These are phyloP conservation scores for Russula sp. DNA, from an alignment of 768 basidiomycete genomes.

Conservation along the genomic window DNA sequence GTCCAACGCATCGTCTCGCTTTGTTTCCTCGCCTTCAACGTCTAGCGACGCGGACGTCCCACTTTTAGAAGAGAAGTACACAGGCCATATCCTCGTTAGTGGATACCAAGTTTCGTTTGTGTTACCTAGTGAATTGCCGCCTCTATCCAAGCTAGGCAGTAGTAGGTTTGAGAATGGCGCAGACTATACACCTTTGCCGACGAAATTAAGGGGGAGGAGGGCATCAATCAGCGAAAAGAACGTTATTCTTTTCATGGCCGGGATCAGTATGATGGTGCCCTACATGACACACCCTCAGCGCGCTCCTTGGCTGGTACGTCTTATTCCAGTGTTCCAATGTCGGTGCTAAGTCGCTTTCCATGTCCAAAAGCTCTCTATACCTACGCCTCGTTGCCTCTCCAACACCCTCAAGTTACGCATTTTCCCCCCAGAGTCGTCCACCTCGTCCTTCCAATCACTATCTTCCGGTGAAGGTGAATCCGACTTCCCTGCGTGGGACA, in stretches of 20 bases:
- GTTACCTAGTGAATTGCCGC: slow-evolving; percentile 61
- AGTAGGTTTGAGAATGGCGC: slow-evolving; percentile 23
- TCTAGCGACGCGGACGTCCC: slow-evolving; percentile 35
- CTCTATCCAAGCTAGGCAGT: slow-evolving; percentile 28
- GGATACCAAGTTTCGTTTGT: slow-evolving; percentile 76
- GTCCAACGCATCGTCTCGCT: slow-evolving; percentile 36
- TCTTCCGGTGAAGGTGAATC: slow-evolving; percentile 64
- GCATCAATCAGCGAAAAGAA: slow-evolving; percentile 59
- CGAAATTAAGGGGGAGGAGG: slow-evolving; percentile 39
- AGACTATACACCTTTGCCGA: slow-evolving; percentile 25
- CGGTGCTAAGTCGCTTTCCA: slow-evolving; percentile 1
- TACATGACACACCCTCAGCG: slow-evolving; percentile 63
- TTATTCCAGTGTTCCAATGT: slow-evolving; percentile 4
- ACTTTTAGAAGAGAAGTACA: slow-evolving; percentile 63
- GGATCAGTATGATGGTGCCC: slow-evolving; percentile 73
- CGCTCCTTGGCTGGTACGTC: slow-evolving; percentile 65
- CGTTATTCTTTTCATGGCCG: slow-evolving; percentile 74
- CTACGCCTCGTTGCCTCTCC: slow-evolving; percentile 72
- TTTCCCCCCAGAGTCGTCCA: slow-evolving; percentile 53
- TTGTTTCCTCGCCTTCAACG: slow-evolving; percentile 39
- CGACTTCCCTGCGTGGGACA: slow-evolving; percentile 66
- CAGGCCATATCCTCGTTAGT: slow-evolving; percentile 72
- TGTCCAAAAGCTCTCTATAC: slow-evolving; percentile 61
- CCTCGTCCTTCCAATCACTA: slow-evolving; percentile 67
- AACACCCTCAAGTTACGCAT: slow-evolving; percentile 74